Percentiles rank a stretch among this genome's conserved stretches.
Evolutionary conservation across 1,139 yeast species (phyloP).

Genomic region (Scheffersomyces illinoinensis): DNA sequence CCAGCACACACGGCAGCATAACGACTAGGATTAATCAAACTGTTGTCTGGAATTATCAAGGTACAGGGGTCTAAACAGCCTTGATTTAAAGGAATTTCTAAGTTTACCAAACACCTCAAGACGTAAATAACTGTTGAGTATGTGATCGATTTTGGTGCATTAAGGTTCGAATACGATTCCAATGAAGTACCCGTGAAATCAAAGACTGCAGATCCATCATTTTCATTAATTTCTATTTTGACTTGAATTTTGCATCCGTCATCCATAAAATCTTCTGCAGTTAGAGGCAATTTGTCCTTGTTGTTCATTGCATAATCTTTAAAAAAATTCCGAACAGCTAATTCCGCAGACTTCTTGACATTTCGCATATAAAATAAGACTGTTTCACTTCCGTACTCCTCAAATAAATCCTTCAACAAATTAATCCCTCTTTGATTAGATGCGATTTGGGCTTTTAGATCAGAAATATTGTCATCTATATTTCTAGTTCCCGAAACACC

Average conservation of each 20-base stretch:
- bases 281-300: slow-evolving; percentile 32
- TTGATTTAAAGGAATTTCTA: slow-evolving; percentile 47
- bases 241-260: slow-evolving; percentile 59
- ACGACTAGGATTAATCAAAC: slow-evolving; percentile 40
- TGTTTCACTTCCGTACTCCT: slow-evolving; percentile 50
- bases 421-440: slow-evolving; percentile 65
- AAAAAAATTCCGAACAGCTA: slow-evolving; percentile 49
- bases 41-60: slow-evolving; percentile 37
- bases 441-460: slow-evolving; percentile 66
- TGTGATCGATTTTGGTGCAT: slow-evolving; percentile 46
- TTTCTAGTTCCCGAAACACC: slow-evolving; percentile 66
- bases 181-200: slow-evolving; percentile 56
- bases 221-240: slow-evolving; percentile 40
- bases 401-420: slow-evolving; percentile 47
- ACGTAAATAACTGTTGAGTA: slow-evolving; percentile 45
- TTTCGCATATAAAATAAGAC: slow-evolving; percentile 63
- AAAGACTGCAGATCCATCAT: slow-evolving; percentile 50
- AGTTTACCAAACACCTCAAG: slow-evolving; percentile 43
- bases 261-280: slow-evolving; percentile 57
- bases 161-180: slow-evolving; percentile 42
- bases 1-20: slow-evolving; percentile 51
- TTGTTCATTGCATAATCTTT: slow-evolving; percentile 29
- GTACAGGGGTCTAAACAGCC: slow-evolving; percentile 45
- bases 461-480: slow-evolving; percentile 59
- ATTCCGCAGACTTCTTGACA: slow-evolving; percentile 61